Percentiles rank a stretch among this genome's conserved stretches.
phyloP scores from a whole-genome alignment of 345 rosid genomes.

The Acer campestre region DNA sequence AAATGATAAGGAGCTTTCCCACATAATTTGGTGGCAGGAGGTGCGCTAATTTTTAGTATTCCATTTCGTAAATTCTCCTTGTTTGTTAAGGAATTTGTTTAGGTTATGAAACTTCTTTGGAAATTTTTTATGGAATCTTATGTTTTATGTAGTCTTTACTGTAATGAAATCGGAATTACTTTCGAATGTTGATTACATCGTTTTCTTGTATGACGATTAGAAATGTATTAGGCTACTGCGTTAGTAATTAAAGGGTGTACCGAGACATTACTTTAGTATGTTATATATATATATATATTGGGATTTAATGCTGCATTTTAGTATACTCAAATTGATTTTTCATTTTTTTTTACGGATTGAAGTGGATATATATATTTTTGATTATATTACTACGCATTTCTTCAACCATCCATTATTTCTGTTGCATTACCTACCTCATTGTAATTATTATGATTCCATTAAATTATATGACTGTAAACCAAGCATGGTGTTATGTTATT shows the following conservation, averaged over 20 bases:
- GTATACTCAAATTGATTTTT: neutral
- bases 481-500: neutral
- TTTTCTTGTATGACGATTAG: neutral
- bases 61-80: neutral
- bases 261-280: neutral
- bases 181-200: neutral
- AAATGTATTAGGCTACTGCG: neutral
- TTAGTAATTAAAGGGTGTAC: neutral
- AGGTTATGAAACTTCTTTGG: neutral
- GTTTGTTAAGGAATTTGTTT: neutral
- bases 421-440: neutral
- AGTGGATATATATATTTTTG: neutral
- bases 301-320: neutral
- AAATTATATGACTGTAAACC: neutral
- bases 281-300: too few species aligned
- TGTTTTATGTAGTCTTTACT: neutral
- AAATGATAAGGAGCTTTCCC: conserved; percentile 69
- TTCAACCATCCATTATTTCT: neutral
- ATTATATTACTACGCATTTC: neutral
- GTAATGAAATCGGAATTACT: neutral
- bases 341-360: neutral
- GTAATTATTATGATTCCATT: neutral
- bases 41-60: conserved; percentile 34
- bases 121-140: neutral
- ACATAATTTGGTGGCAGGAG: conserved; percentile 92